Conservation (phyloP, 2,329 filamentous ascomycete genomes). For the Talaromyces sp. region DNA sequence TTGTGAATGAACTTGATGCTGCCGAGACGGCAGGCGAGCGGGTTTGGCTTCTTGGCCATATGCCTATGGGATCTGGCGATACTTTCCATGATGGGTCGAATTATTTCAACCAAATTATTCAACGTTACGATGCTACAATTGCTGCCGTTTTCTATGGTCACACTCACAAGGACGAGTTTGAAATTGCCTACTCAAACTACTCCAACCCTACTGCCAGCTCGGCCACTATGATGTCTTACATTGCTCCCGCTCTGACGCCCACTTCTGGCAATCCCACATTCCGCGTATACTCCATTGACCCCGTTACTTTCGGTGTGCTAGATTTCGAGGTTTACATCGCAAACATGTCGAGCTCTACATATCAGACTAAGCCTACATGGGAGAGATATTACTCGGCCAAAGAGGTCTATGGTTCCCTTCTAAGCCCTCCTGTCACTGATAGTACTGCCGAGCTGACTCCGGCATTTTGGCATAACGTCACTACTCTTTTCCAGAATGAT, state of each 20-base stretch:
- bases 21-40: conserved; percentile 57
- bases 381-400: conserved; percentile 59
- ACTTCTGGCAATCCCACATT: conserved; percentile 60
- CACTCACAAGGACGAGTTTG: conserved; percentile 21
- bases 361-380: conserved; percentile 55
- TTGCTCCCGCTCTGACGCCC: conserved; percentile 58
- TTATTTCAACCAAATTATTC: conserved; percentile 21
- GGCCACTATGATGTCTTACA: conserved; percentile 56
- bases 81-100: conserved; percentile 19
- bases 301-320: conserved; percentile 57
- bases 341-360: conserved; percentile 51
- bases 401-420: conserved; percentile 53
- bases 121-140: conserved; percentile 19
- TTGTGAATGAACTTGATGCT: conserved; percentile 55
- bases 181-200: conserved; percentile 56
- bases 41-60: conserved; percentile 61
- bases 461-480: conserved; percentile 62
- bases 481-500: conserved; percentile 50
- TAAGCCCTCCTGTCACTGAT: conserved; percentile 47
- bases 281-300: conserved; percentile 60
- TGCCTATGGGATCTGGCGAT: conserved; percentile 50
- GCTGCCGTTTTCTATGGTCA: conserved; percentile 18
- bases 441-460: conserved; percentile 53
- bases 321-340: conserved; percentile 58
- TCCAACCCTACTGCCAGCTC: conserved; percentile 41